Conservation (phyloP, 495 filamentous ascomycete genomes). For the Penicillium riverlandense region DNA sequence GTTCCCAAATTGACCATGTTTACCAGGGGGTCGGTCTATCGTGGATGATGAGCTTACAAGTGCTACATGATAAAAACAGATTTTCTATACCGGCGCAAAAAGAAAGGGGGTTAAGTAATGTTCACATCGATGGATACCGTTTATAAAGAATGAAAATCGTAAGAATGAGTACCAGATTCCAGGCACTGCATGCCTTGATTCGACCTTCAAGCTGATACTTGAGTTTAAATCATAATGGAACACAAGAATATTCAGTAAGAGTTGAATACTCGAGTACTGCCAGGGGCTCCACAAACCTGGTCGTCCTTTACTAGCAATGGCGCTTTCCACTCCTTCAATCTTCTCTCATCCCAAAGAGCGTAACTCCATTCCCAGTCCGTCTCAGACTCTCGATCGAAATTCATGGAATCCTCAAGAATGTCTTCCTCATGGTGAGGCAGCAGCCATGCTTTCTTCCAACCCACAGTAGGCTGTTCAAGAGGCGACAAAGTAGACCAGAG, state of each 20-base stretch:
- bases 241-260: neutral
- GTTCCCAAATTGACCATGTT: no score
- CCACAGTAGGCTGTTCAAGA: constrained; percentile 1
- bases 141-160: neutral
- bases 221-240: no score
- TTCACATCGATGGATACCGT: no score
- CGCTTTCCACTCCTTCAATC: constrained; percentile 1
- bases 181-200: no score
- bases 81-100: no score
- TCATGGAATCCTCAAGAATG: neutral
- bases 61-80: no score
- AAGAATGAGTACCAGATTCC: no score
- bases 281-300: neutral
- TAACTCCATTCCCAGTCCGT: constrained; percentile 2
- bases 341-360: constrained; percentile 1
- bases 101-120: no score
- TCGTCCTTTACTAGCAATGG: neutral
- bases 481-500: neutral
- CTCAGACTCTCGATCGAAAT: neutral
- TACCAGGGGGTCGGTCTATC: no score
- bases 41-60: no score
- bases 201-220: no score
- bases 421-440: neutral
- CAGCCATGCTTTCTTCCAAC: constrained; percentile 3
- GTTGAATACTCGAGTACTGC: neutral